These are phyloP conservation scores for Adansonia digitata DNA, from an alignment of 345 rosid genomes.

Conservation along the genomic window DNA sequence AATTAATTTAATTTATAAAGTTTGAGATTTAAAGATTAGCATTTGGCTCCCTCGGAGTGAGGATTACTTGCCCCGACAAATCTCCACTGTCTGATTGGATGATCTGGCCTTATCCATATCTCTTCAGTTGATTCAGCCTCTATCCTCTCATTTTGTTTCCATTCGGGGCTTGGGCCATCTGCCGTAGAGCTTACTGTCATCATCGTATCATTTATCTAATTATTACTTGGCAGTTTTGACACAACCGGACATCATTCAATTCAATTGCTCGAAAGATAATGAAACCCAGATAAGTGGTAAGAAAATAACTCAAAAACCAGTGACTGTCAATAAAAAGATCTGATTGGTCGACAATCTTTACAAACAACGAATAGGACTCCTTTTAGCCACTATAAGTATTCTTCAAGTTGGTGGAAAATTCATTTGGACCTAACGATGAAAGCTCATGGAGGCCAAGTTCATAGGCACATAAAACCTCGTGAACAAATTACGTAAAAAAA, in stretches of 20 bases:
- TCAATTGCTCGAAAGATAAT: background rate
- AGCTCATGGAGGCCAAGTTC: no score
- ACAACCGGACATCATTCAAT: background rate
- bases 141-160: conserved; percentile 6
- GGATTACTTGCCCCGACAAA: no score
- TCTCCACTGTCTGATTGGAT: background rate
- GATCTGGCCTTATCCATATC: conserved; percentile 1
- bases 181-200: background rate
- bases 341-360: no score
- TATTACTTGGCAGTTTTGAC: no score
- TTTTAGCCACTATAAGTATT: no score
- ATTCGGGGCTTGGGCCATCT: background rate
- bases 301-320: background rate
- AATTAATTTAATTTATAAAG: no score
- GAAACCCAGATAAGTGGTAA: background rate
- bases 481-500: no score
- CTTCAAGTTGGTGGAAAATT: background rate
- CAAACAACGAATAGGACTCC: no score
- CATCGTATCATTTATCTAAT: background rate
- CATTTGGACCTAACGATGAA: no score
- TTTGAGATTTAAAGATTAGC: no score
- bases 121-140: background rate
- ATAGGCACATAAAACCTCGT: no score
- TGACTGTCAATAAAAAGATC: background rate
- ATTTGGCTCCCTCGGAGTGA: no score